Base-by-base conservation (phyloP, 148 eudicot species). In the Rhododendron simsii region DNA sequence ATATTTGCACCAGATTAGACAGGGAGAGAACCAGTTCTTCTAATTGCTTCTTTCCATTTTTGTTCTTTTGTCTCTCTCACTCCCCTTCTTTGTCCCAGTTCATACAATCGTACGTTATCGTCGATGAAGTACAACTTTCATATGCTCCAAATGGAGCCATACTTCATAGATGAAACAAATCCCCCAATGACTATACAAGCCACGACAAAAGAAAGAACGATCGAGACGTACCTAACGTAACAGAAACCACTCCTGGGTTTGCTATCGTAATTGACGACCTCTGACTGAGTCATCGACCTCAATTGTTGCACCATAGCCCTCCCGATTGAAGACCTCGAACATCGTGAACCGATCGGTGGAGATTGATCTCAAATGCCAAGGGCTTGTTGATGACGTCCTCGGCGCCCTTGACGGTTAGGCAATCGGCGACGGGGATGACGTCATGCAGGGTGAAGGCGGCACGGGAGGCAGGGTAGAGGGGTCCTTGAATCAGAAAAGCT, bases 401-500 rank as follows among this genome's bases (percentile, higher is more conserved):
- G 39, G 95, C 95, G 15, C 98, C 96, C 51, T 94, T 96, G 2
- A 95, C 95, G 10, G 95, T 93, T 53, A 94, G 88, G 75, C 93
- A 96, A 1, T 86, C 14, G 10, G 91, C 88, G n/a, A 96, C 93
- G 0, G 96, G 91, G 83, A 96, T 89, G 5, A 92, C 90, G 47
- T 41, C 7, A 7, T 41, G 45, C 7, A 41, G 7, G 45, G 0
- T 1, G 8, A 41, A 41, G 7, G 45, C 91, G 1, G 84, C 78
- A 45, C 94, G 91, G 3, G 88, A 88, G 65, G 91, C 71, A 21
- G 89, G 57, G 92, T 80, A 20, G 84, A 80, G 18, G 92, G 76
- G 45, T 93, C 95, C 89, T 95, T 96, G 91, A 96, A 96, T 98
- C 99, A 96, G 89, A 96, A 91, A 39, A 96, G 91, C 55, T 93